Evolutionary conservation across 208 protist genomes (phyloP).

Genomic region (Trypanosoma mega): DNA sequence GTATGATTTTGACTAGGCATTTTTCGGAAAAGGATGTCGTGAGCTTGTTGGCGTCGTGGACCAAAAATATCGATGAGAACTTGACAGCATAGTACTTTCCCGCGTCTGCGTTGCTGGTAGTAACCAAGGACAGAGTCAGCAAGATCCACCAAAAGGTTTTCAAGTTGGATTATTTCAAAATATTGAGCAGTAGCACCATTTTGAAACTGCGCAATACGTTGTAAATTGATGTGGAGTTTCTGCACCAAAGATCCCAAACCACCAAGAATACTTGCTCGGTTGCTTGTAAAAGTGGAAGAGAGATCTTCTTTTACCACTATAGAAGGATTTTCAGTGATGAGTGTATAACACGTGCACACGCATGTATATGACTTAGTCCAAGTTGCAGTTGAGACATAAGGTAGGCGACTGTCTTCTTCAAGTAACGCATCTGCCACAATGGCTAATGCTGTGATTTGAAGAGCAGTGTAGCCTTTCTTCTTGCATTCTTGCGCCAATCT

Average conservation of each 20-base stretch:
- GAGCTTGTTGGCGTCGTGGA: conserved; percentile 60
- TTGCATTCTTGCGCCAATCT: conserved; percentile 47
- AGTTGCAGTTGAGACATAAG: conserved; percentile 42
- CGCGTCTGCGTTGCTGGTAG: conserved; percentile 43
- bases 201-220: conserved; percentile 57
- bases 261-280: conserved; percentile 43
- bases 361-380: conserved; percentile 51
- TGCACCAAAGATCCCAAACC: conserved; percentile 49
- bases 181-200: conserved; percentile 39
- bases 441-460: conserved; percentile 53
- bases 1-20: conserved; percentile 25
- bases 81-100: conserved; percentile 41
- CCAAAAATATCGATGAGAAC: conserved; percentile 72
- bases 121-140: conserved; percentile 57
- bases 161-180: conserved; percentile 51
- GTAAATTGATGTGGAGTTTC: conserved; percentile 49
- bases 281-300: conserved; percentile 22
- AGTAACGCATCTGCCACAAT: conserved; percentile 42
- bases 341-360: conserved; percentile 34
- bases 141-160: conserved; percentile 72
- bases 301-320: conserved; percentile 47
- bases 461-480: conserved; percentile 37
- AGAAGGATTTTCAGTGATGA: conserved; percentile 37
- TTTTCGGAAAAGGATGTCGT: conserved; percentile 57
- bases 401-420: conserved; percentile 45